Evolutionary conservation across 352 stramenopile species (phyloP).

Genomic region (Phytophthora fragariaefolia): DNA sequence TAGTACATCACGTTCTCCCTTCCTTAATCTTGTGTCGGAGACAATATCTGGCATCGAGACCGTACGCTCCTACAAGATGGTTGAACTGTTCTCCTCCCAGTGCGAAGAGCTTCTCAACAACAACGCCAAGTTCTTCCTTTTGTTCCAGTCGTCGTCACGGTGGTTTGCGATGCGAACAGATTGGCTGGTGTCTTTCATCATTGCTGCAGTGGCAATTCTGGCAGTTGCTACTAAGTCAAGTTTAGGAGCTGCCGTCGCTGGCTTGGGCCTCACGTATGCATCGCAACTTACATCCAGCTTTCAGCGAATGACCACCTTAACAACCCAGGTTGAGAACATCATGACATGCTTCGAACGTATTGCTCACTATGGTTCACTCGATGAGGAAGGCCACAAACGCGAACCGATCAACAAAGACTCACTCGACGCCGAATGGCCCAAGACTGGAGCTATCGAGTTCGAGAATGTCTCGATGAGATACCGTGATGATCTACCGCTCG

Average conservation of each 20-base stretch:
- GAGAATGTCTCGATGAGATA: constrained; percentile 58
- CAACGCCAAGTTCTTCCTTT: constrained; percentile 50
- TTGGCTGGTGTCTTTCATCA: constrained; percentile 82
- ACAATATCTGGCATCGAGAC: constrained; percentile 93
- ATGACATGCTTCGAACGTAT: constrained; percentile 60
- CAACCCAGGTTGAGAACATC: constrained; percentile 56
- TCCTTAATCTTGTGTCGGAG: constrained; percentile 94
- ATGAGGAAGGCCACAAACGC: constrained; percentile 48
- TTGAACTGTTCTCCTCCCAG: constrained; percentile 34
- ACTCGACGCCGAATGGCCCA: constrained; percentile 42
- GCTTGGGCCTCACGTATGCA: constrained; percentile 46
- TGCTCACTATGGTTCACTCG: constrained; percentile 39
- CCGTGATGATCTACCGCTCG: constrained; percentile 47
- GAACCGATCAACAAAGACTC: constrained; percentile 14
- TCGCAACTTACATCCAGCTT: constrained; percentile 54
- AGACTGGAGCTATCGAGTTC: constrained; percentile 43
- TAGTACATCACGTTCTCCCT: constrained; percentile 86
- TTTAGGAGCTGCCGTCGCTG: constrained; percentile 33
- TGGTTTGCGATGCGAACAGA: constrained; percentile 96
- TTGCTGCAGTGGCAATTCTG: constrained; percentile 87
- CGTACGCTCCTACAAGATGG: constrained; percentile 84
- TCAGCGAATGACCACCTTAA: constrained; percentile 37
- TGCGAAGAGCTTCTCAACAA: constrained; percentile 49
- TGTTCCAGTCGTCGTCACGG: constrained; percentile 54
- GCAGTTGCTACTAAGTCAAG: constrained; percentile 63